Percentiles rank a stretch among this genome's conserved stretches.
Evolutionary conservation across 2,329 filamentous ascomycete genomes (phyloP).

Genomic region (Annulohypoxylon truncatum): DNA sequence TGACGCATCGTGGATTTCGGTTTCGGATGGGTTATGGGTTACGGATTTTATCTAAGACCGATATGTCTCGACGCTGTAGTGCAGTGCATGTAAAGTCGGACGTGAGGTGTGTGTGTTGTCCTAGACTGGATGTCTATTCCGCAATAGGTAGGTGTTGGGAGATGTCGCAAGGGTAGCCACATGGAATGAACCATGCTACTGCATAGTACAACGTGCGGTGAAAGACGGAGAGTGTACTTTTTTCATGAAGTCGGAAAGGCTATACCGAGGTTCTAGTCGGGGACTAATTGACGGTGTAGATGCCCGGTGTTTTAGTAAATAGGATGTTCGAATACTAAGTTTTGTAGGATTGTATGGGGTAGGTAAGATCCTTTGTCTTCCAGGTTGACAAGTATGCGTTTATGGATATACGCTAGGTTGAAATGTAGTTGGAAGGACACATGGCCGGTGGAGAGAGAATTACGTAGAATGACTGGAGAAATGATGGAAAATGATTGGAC

Average conservation of each 20-base stretch:
- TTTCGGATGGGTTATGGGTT: neutral
- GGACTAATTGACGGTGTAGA: neutral
- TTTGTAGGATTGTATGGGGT: neutral
- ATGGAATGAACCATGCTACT: constrained; percentile 7
- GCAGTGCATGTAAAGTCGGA: neutral
- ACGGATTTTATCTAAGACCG: constrained; percentile 1
- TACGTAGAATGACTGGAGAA: neutral
- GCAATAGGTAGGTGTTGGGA: neutral
- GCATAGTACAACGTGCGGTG: neutral
- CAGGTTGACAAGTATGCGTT: neutral
- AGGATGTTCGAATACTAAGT: neutral
- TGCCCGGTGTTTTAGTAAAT: neutral
- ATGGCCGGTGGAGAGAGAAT: constrained; percentile 7
- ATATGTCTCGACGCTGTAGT: neutral
- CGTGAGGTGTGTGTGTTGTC: neutral
- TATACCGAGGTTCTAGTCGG: constrained; percentile 3
- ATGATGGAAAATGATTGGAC: neutral
- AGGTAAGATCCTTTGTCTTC: constrained; percentile 1
- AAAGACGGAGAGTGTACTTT: neutral
- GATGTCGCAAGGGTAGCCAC: constrained; percentile 2
- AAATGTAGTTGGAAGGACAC: constrained; percentile 2
- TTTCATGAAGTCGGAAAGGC: constrained; percentile 3
- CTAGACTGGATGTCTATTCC: neutral
- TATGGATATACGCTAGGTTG: neutral
- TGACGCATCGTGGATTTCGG: constrained; percentile 30